phyloP scores from a whole-genome alignment of 2,329 filamentous ascomycete species.

The Clarireedia hainanense region DNA sequence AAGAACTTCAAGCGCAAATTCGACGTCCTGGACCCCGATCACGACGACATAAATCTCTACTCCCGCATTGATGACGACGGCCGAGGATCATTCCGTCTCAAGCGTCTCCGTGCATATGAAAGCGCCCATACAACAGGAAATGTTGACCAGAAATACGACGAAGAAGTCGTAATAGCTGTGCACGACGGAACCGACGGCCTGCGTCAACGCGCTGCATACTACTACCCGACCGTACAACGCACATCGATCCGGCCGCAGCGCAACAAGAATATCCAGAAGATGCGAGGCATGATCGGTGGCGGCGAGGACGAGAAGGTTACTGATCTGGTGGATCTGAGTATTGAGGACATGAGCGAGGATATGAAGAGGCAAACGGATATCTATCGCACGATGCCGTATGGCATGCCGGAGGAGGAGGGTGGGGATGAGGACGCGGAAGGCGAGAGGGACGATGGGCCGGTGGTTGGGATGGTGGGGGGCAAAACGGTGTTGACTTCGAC shows the following conservation, averaged over 20 bases:
- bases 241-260: constrained; percentile 55
- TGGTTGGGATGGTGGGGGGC: background rate
- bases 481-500: constrained; percentile 1
- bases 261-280: constrained; percentile 52
- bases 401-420: background rate
- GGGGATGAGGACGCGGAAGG: background rate
- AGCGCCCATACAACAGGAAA: constrained; percentile 50
- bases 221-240: constrained; percentile 61
- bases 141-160: constrained; percentile 49
- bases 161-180: constrained; percentile 54
- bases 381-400: background rate
- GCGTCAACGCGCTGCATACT: constrained; percentile 52
- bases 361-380: constrained; percentile 5
- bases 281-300: constrained; percentile 7
- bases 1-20: constrained; percentile 53
- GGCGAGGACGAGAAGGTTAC: constrained; percentile 1
- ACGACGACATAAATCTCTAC: constrained; percentile 47
- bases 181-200: constrained; percentile 45
- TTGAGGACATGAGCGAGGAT: background rate
- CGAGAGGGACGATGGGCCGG: background rate
- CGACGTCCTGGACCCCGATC: constrained; percentile 47
- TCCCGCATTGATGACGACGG: constrained; percentile 39
- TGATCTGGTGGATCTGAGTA: constrained; percentile 9
- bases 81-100: constrained; percentile 50
- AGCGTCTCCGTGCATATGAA: constrained; percentile 56